Evolutionary conservation across 176 grass and related monocot species (phyloP).

Genomic region (Aegilops sharonensis): DNA sequence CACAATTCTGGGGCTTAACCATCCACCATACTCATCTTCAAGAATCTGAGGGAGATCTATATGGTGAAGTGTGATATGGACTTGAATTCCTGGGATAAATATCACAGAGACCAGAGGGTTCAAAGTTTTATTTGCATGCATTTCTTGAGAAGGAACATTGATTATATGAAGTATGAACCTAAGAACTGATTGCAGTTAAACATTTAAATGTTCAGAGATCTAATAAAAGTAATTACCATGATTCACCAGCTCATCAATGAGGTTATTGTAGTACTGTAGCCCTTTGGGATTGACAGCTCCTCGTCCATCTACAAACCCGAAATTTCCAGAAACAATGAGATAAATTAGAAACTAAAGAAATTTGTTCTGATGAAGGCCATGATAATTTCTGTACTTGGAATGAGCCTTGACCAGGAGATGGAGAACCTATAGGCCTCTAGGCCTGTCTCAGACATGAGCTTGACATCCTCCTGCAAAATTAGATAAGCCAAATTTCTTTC

Average conservation of each 20-base stretch:
- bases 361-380: not conserved
- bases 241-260: conserved; percentile 60
- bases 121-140: not conserved
- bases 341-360: not conserved
- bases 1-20: conserved; percentile 57
- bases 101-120: not conserved
- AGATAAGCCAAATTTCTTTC: not conserved
- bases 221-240: not conserved
- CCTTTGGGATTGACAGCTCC: conserved; percentile 62
- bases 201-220: not conserved
- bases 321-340: not conserved
- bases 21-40: conserved; percentile 68
- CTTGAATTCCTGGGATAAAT: conserved; percentile 47
- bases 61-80: conserved; percentile 50
- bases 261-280: conserved; percentile 55
- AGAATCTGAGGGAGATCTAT: conserved; percentile 57
- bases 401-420: conserved; percentile 79
- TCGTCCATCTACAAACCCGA: conserved; percentile 38
- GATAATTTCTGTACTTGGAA: conserved; percentile 25
- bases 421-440: conserved; percentile 71
- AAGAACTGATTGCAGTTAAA: not conserved
- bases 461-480: conserved; percentile 53
- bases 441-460: conserved; percentile 46
- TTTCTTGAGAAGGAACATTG: not conserved
- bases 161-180: not conserved